Base-by-base conservation (phyloP, 208 protist genomes). In the Blastocrithidia nonstop region DNA sequence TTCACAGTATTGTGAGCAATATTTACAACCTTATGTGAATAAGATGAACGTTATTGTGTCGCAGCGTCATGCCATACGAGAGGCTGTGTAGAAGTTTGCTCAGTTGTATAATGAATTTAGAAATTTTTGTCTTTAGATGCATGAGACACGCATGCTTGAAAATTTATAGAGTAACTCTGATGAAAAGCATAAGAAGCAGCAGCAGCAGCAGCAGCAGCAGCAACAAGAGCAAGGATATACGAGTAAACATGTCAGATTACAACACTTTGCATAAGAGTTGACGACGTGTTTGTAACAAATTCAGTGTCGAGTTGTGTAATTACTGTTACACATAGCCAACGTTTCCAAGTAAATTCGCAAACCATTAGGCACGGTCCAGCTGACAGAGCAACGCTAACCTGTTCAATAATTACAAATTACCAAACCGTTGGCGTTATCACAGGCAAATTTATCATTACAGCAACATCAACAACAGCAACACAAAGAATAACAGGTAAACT, bases 31-130 rank as follows among this genome's bases (percentile, higher is more conserved):
- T 13, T 70, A 69, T 31, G 54, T 43, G 0, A 35, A 61, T 28
- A 75, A 64, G 54, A 84, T 79, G 50, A 61, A 68, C 11, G n/a
- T 44, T 3, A 38, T 86, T 17, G 50, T 48, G 23, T 46, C 69
- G 52, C 60, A 59, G 20, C 54, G 73, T 15, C n/a, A 61, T 5
- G 57, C 48, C 35, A 57, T 84, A 2, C 20, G 46, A 1, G 25
- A 66, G 9, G 45, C 60, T 19, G 29, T 89, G 15, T 19, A 61
- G 8, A 28, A 57, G 11, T 89, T 89, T 48, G 9, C 59, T 21
- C 25, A 11, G 3, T 3, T 33, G 19, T 35, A 44, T 22, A 49
- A 41, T 4, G 44, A 16, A 45, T 33, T 46, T n/a, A 33, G 9
- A 6, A 29, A 42, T 41, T 17, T 11, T 16, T 2, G 19, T 3